Conservation (phyloP, 2,329 filamentous ascomycete species). For the Pseudogymnoascus verrucosus region DNA sequence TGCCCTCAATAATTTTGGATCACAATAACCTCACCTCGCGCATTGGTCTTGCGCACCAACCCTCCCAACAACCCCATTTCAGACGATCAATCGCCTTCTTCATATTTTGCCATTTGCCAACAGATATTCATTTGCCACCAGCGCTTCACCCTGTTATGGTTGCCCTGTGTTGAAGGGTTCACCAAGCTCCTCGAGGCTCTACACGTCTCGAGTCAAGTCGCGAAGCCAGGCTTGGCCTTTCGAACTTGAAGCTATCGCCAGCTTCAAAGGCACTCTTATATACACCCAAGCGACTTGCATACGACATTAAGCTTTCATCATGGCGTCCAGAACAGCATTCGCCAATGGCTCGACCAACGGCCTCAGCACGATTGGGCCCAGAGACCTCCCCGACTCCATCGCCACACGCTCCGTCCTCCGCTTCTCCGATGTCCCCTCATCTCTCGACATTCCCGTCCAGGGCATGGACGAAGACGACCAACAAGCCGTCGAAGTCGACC, state of each 20-base stretch:
- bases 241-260: constrained; percentile 5
- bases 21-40: constrained; percentile 5
- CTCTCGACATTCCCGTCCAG: constrained; percentile 59
- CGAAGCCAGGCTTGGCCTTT: constrained; percentile 7
- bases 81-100: background rate
- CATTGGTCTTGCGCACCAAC: constrained; percentile 6
- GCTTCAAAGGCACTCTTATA: constrained; percentile 4
- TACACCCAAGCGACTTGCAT: background rate
- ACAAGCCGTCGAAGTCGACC: constrained; percentile 82
- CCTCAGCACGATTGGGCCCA: background rate
- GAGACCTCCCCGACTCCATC: constrained; percentile 6
- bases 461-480: constrained; percentile 50
- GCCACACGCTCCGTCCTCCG: constrained; percentile 27
- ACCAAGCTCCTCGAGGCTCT: constrained; percentile 8
- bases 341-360: background rate
- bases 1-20: constrained; percentile 9
- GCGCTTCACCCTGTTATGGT: constrained; percentile 3
- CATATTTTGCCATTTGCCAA: background rate
- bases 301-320: background rate
- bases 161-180: constrained; percentile 7
- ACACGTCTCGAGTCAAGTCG: constrained; percentile 8
- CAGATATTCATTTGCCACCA: background rate
- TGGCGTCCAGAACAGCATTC: background rate
- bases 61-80: background rate
- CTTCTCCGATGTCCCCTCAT: constrained; percentile 56